Conservation (phyloP, 495 filamentous ascomycete species). For the Hypoxylon fragiforme region DNA sequence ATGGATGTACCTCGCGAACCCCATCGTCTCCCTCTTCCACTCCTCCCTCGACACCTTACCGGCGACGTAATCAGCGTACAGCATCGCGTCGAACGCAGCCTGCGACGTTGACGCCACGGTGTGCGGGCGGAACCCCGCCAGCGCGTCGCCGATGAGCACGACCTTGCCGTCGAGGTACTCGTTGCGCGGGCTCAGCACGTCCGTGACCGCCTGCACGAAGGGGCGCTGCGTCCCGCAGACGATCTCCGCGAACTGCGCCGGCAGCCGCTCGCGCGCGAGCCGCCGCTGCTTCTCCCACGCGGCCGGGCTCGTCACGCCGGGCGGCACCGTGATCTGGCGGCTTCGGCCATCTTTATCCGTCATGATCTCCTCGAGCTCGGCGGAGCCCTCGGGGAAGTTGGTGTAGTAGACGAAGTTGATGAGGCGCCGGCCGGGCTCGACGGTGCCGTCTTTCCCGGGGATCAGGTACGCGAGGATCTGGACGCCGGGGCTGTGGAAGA, state of each 20-base stretch:
- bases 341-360: conserved; percentile 53
- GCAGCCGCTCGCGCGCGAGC: conserved; percentile 47
- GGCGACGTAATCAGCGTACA: conserved; percentile 48
- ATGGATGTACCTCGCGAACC: conserved; percentile 51
- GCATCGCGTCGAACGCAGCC: conserved; percentile 52
- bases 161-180: conserved; percentile 54
- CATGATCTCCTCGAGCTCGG: conserved; percentile 54
- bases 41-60: conserved; percentile 46
- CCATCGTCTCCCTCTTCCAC: conserved; percentile 50
- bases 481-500: conserved; percentile 48
- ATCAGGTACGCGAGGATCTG: conserved; percentile 59
- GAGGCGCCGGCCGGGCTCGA: conserved; percentile 50
- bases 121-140: conserved; percentile 60
- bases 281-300: conserved; percentile 51
- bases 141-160: conserved; percentile 59
- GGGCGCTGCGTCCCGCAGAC: conserved; percentile 51
- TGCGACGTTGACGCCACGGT: conserved; percentile 57
- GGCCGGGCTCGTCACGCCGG: conserved; percentile 46
- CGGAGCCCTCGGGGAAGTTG: conserved; percentile 52
- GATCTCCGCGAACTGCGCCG: conserved; percentile 58
- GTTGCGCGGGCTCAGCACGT: conserved; percentile 50
- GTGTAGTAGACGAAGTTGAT: conserved; percentile 64
- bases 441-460: conserved; percentile 52
- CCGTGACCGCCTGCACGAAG: conserved; percentile 60
- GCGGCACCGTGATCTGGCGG: conserved; percentile 54